phyloP scores from a whole-genome alignment of 306 rosid species.

The Benincasa hispida region DNA sequence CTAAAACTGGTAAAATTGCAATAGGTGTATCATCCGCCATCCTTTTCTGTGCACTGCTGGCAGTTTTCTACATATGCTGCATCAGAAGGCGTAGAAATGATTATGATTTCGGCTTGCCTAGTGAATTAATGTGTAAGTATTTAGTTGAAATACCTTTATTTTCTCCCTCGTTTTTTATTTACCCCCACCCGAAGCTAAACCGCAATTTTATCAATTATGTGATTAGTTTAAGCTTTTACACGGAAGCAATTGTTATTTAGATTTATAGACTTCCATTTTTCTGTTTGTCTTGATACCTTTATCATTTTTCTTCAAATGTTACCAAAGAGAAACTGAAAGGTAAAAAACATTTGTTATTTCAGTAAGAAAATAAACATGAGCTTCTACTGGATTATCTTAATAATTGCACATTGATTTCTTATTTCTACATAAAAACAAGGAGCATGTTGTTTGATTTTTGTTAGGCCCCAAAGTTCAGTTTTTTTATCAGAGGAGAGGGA shows the following conservation, averaged over 20 bases:
- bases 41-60: constrained; percentile 40
- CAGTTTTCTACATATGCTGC: constrained; percentile 45
- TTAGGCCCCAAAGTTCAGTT: not conserved
- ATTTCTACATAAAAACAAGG: not conserved
- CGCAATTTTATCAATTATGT: not conserved
- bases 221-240: not conserved
- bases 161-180: not conserved
- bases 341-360: not conserved
- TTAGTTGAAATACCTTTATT: not conserved
- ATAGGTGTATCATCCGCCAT: constrained; percentile 48
- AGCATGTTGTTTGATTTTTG: not conserved
- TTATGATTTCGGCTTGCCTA: constrained; percentile 85
- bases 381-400: not conserved
- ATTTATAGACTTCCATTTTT: not conserved
- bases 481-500: not conserved
- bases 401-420: not conserved
- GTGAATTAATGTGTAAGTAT: constrained; percentile 71
- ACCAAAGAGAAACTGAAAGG: not conserved
- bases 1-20: constrained; percentile 65
- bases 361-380: not conserved
- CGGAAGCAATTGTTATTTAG: not conserved
- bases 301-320: not conserved
- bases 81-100: constrained; percentile 70
- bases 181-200: not conserved
- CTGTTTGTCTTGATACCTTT: not conserved